Conservation (phyloP, 139 green algal species). For the Chlorella sp. region DNA sequence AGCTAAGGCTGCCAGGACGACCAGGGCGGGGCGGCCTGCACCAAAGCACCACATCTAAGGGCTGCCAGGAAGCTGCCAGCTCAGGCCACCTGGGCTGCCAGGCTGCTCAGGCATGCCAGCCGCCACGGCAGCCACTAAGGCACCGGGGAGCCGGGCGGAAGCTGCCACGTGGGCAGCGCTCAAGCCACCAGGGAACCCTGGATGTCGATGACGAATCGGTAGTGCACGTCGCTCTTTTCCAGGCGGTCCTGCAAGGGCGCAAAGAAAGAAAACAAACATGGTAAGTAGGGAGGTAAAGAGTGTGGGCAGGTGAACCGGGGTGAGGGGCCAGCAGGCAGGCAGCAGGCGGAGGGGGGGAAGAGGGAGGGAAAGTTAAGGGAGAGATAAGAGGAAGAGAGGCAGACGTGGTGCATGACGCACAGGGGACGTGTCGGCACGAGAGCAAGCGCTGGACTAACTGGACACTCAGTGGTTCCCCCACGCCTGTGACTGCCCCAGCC, state of each 20-base stretch:
- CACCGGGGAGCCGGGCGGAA: too few relatives aligned
- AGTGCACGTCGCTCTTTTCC: conserved; percentile 32
- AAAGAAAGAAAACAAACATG: too few relatives aligned
- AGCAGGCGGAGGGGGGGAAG: not conserved
- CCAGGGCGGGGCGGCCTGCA: too few relatives aligned
- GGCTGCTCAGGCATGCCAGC: too few relatives aligned
- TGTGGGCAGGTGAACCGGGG: not conserved
- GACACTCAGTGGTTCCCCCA: too few relatives aligned
- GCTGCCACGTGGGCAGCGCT: not conserved
- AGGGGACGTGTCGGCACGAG: not conserved
- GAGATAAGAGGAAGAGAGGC: not conserved
- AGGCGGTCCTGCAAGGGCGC: conserved; percentile 11
- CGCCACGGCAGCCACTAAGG: too few relatives aligned
- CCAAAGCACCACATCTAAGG: too few relatives aligned
- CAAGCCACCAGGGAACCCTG: conserved; percentile 19
- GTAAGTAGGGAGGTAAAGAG: not conserved
- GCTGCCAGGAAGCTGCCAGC: too few relatives aligned
- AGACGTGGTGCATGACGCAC: not conserved
- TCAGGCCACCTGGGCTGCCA: too few relatives aligned
- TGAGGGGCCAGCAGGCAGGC: not conserved
- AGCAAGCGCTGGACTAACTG: not conserved
- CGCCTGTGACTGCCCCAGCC: too few relatives aligned
- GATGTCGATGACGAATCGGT: conserved; percentile 40
- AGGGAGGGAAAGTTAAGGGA: not conserved
- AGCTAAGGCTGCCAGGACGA: too few relatives aligned